Base-by-base conservation (phyloP, 768 basidiomycete genomes). In the Boletus tomentosulus region DNA sequence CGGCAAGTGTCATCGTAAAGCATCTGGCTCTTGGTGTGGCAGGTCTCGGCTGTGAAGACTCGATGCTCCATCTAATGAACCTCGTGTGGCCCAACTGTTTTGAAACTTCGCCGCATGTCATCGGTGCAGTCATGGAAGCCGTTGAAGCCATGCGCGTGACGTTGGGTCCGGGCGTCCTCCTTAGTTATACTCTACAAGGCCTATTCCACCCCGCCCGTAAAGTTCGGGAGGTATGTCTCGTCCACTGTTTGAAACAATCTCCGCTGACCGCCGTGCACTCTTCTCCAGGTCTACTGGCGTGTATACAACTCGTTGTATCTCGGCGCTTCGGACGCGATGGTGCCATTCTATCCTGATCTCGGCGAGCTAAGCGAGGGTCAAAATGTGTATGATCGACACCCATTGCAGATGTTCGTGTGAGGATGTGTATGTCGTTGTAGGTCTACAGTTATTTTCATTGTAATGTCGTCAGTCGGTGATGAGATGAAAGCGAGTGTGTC, bases 21-120 rank as follows among this genome's bases (percentile, higher is more conserved):
- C 97, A 99, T 68, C 75, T 99, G 43, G 93, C 97, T 4, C 82
- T 99, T 30, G 97, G 97, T 41, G 94, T 97, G 6, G 95, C 97
- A 1, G 97, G 97, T 44, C 81, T 98, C 27, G 96, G 97, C 1
- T 95, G 93, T 63, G 97, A 99, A 73, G 97, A 99, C 72, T 96
- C 96, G 12, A 91, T 98, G 84, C 80, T 93, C 49, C 97, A 99
- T 66, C 73, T 98, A 46, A 92, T 98, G 87, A 99, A 99, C 69
- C 82, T 99, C 27, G 90, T 98, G 13, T 98, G 95, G 95, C 97
- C 97, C 2, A 98, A 98, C 68, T 95, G 94, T 71, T 98, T 98
- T 70, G 96, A 98, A 76, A 96, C 95, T 2, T 92, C 89, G 13
- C 97, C 97, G 6, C 97, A 99, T 73, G 95, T 99, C 56, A 98